A percentile compares a stretch with the other conserved stretches of the same genome.
These are phyloP conservation scores for Scheffersomyces segobiensis DNA, from an alignment of 1,139 yeast species.

Conservation along the genomic window DNA sequence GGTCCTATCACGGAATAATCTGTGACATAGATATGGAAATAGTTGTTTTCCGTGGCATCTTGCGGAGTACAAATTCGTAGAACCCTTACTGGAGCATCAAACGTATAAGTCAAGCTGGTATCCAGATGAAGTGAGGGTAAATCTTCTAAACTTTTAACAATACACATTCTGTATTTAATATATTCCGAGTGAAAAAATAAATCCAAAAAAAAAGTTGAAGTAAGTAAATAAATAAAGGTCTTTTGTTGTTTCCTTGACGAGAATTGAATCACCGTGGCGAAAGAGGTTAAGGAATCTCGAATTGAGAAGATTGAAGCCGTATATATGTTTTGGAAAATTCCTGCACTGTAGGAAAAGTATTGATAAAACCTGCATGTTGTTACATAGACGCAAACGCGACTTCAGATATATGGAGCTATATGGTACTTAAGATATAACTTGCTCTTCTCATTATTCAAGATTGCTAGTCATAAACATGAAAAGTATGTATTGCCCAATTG, in stretches of 20 bases:
- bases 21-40: background rate
- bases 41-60: background rate
- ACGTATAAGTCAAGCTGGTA: background rate
- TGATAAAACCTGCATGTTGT: background rate
- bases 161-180: background rate
- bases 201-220: no score
- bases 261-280: background rate
- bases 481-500: conserved; percentile 3
- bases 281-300: background rate
- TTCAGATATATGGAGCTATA: no score
- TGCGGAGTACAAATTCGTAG: background rate
- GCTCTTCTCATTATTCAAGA: background rate
- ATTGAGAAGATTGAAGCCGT: background rate
- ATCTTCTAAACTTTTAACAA: background rate
- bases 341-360: background rate
- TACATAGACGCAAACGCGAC: no score
- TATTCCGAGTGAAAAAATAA: background rate
- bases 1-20: background rate
- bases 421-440: background rate
- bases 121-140: background rate
- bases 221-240: no score
- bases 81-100: background rate
- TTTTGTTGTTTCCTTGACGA: background rate
- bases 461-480: background rate
- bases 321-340: background rate